Base-by-base conservation (phyloP, 208 protist species). In the Polymyxa betae region DNA sequence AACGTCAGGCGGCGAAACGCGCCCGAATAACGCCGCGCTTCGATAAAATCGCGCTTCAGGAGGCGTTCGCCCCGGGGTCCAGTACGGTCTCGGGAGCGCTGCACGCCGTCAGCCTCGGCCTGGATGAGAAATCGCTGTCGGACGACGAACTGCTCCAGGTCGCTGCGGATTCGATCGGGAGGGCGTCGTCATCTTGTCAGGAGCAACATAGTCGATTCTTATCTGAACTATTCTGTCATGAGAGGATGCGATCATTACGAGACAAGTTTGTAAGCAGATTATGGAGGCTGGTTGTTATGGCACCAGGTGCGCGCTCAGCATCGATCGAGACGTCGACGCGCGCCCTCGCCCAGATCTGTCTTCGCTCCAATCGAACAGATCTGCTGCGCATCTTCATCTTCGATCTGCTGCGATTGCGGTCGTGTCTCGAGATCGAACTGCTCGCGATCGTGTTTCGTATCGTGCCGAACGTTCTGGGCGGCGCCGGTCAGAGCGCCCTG, bases 361-460 rank as follows among this genome's bases (percentile, higher is more conserved):
- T 5, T 5, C 5, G 12, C 5, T 38, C 72, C 5, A 20, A 5
- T 5, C 72, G 72, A 5, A 43, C 35, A 38, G 72, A 82, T 16
- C 72, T 5, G 12, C 16, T n/a, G 5, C 72, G 72, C n/a, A 5
- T 82, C 5, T n/a, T 82, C 16, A 35, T 82, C n/a, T 82, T 40
- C 72, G 72, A 82, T 43, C 72, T 82, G n/a, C 16, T 82, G 72
- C 72, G 72, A 16, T 43, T 82, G 72, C 5, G 35, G 16, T 43
- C 72, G 10, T 16, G 16, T 43, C 72, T 82, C 12, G 16, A 82
- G 16, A 5, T 35, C n/a, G 16, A 82, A 20, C 35, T 43, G 35
- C 5, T 82, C 72, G 72, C 5, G 16, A 43, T 82, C 5, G 5
- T 82, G n/a, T 16, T 40, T 82, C 16, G 40, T 35, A 5, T 45